Evolutionary conservation across 106 monocot genomes (phyloP), one percentile per base, ranked within the genome.

Genomic region (Phalaenopsis aphrodite): DNA sequence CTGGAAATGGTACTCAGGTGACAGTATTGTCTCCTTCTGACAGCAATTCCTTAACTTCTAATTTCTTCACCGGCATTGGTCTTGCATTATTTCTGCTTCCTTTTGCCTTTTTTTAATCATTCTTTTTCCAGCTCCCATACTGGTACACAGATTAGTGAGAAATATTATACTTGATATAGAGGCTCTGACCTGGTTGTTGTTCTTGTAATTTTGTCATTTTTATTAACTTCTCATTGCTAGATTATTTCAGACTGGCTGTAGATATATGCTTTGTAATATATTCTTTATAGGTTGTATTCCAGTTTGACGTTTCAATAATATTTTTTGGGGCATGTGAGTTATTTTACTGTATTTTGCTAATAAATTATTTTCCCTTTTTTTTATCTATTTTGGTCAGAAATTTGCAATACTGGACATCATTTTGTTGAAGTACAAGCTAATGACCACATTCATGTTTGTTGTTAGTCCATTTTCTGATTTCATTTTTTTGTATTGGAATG

Each of bases 51-150:
- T 82, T 72, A 21, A 45, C 72, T 4, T 19, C 38, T 55, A 80
- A 80, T 48, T 21, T 57, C 84, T 83, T 81, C 24, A 61, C 55
- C 14, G 45, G 68, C 43, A 42, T 76, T 5, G 52, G 78, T 41
- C 19, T 83, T 18, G 2, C 68, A 14, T 58, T 84, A 15, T 37
- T 83, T 46, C 65, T 85, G 18, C 57, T 87, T 56, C 74, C 61
- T 45, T 12, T 85, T 8, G 45, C 36, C 39, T 78, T 89, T 86
- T 43, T 85, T 82, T 92, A 80, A 89, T 81, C 81, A 84, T 66
- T 12, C 79, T 23, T 80, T 84, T 84, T 75, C 11, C 74, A 4
- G 74, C 1, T 8, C 42, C 38, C 42, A 43, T 5, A 16, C 1
- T 42, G 5, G 19, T 19, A 17, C 42, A 43, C 14, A 69, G 43